Base-by-base conservation (phyloP, 169 alveolate species). In the Cryptosporidium felis region DNA sequence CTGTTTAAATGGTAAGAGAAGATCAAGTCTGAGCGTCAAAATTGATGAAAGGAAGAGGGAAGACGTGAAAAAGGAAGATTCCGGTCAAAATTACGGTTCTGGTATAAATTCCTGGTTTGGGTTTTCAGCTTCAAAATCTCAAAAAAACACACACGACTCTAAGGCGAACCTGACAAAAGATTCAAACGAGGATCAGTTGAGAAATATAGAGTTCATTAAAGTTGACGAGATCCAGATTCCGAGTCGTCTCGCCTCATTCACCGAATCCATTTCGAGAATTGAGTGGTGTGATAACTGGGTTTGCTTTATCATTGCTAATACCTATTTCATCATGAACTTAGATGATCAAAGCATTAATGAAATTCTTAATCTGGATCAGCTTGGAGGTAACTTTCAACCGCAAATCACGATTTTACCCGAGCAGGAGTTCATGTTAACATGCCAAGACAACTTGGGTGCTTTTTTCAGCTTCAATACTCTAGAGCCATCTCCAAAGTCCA, bases 231-330 rank as follows among this genome's bases (percentile, higher is more conserved):
- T 53, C 1, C 85, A 51, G 16, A 74, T 74, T 10, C 67, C 85
- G 34, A 49, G 59, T 38, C 38, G 59, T 18, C 45, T 56, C 21
- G 53, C 59, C n/a, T 53, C 65, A 18, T 53, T 74, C 32, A 32
- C 74, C 4, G 85, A 74, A 10, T 21, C 18, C 4, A 56, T 74
- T 18, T 34, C 62, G n/a, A 74, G 40, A 21, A 74, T 74, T n/a
- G 85, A 74, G 28, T 74, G 85, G 85, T 74, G 85, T 40, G 59
- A 74, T 36, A 49, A 53, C 40, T 74, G 85, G 85, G 49, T 49
- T 34, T 74, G 85, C 23, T 74, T 74, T 74, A 56, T 56, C 1
- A 51, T 74, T 23, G 53, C 62, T 18, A 53, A 53, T 23, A 49
- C 67, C 6, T 74, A 74, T 34, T 74, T 53, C 56, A 74, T 74